Evolutionary conservation across 768 basidiomycete species (phyloP).

Genomic region (Tricholoma sp.): DNA sequence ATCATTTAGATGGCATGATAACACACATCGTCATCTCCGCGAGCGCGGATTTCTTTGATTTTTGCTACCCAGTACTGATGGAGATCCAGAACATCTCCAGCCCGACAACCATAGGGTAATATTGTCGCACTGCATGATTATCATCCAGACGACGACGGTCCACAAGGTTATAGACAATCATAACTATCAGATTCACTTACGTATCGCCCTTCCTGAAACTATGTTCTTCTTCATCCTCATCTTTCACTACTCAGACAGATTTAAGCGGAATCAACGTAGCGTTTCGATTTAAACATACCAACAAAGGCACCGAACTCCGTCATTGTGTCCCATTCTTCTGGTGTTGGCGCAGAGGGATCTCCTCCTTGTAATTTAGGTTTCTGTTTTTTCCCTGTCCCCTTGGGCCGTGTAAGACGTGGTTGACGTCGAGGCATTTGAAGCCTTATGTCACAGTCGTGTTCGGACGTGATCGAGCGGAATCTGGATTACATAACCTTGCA

Average conservation of each 20-base stretch:
- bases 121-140: conserved; percentile 32
- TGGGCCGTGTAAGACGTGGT: conserved; percentile 6
- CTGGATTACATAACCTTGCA: conserved; percentile 4
- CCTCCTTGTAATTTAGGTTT: conserved; percentile 3
- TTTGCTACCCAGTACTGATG: conserved; percentile 49
- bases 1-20: neutral
- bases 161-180: neutral
- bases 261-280: neutral
- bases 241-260: conserved; percentile 15
- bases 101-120: conserved; percentile 28
- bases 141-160: neutral
- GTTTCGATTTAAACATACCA: conserved; percentile 13
- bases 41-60: conserved; percentile 41
- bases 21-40: conserved; percentile 23
- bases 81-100: conserved; percentile 20
- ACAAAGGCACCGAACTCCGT: conserved; percentile 18
- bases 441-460: no score
- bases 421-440: conserved; percentile 12
- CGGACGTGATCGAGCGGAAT: neutral
- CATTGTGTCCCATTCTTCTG: conserved; percentile 13
- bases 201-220: conserved; percentile 26
- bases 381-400: conserved; percentile 12
- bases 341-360: conserved; percentile 12
- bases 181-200: conserved; percentile 22
- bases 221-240: conserved; percentile 27